Conservation (phyloP, 176 grass and related monocot genomes). For the Rhynchospora breviuscula region DNA sequence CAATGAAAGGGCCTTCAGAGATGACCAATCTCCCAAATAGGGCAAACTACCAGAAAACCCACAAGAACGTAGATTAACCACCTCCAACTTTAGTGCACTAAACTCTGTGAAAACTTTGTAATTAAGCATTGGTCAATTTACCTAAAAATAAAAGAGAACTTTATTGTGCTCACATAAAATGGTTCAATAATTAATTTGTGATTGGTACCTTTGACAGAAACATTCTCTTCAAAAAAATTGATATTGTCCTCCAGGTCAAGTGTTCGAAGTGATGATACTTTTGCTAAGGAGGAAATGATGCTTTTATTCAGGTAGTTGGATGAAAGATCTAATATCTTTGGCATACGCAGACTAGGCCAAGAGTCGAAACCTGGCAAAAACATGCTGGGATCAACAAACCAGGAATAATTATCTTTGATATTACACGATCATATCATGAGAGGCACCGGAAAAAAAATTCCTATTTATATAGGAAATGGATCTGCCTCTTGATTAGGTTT, state of each 20-base stretch:
- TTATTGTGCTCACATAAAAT: too few relatives aligned
- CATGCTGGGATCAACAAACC: background rate
- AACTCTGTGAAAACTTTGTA: background rate
- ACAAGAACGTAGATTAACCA: background rate
- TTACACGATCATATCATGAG: too few relatives aligned
- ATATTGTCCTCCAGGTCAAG: background rate
- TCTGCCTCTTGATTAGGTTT: too few relatives aligned
- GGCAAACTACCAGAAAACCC: background rate
- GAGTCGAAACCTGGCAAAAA: background rate
- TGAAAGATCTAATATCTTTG: background rate
- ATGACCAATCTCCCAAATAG: background rate
- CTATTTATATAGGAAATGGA: too few relatives aligned
- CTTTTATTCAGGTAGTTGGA: background rate
- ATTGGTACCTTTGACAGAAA: background rate
- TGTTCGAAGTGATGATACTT: background rate
- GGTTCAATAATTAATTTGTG: too few relatives aligned
- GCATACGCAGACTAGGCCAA: background rate
- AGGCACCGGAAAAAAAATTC: too few relatives aligned
- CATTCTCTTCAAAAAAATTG: background rate
- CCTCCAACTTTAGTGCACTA: background rate
- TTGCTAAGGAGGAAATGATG: background rate
- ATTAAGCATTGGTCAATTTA: too few relatives aligned
- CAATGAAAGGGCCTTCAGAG: background rate
- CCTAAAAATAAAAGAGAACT: too few relatives aligned
- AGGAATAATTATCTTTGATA: too few relatives aligned